phyloP scores from a whole-genome alignment of 257 asterid species.

The Plantago elongata region DNA sequence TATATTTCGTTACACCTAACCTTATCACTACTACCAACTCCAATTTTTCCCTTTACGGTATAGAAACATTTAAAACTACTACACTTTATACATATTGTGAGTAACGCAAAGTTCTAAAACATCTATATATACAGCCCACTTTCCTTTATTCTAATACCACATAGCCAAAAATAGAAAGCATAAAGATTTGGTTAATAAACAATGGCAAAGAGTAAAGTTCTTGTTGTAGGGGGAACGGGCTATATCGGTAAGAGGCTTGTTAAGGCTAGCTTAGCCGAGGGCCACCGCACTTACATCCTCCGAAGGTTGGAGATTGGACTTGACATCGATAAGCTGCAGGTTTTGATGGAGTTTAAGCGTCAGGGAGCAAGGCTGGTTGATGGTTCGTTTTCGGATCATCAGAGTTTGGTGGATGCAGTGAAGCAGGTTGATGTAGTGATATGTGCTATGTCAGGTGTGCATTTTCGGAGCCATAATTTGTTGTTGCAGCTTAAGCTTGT shows the following conservation, averaged over 20 bases:
- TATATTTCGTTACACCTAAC: too few relatives aligned
- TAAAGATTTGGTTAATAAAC: neutral
- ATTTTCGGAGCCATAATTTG: slow-evolving; percentile 64
- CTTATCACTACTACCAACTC: too few relatives aligned
- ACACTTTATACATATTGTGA: neutral
- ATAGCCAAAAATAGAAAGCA: neutral
- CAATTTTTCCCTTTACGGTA: too few relatives aligned
- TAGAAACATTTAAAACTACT: neutral
- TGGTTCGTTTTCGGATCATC: slow-evolving; percentile 65
- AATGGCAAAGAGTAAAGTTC: slow-evolving; percentile 64
- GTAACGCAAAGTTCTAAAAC: slow-evolving; percentile 1
- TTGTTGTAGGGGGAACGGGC: slow-evolving; percentile 83
- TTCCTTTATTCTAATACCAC: neutral
- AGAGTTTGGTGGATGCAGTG: slow-evolving; percentile 69
- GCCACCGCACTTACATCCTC: slow-evolving; percentile 65
- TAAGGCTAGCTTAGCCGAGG: slow-evolving; percentile 65
- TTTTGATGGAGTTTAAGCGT: slow-evolving; percentile 53
- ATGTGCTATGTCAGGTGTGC: slow-evolving; percentile 86
- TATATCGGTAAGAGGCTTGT: slow-evolving; percentile 68
- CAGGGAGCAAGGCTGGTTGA: slow-evolving; percentile 64
- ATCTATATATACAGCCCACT: neutral
- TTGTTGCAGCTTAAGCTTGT: slow-evolving; percentile 71
- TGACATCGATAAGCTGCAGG: slow-evolving; percentile 63
- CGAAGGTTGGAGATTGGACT: slow-evolving; percentile 62
- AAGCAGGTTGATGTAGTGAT: slow-evolving; percentile 74